These are phyloP conservation scores for Ilex aquifolium DNA, from an alignment of 257 asterid genomes.

Conservation along the genomic window DNA sequence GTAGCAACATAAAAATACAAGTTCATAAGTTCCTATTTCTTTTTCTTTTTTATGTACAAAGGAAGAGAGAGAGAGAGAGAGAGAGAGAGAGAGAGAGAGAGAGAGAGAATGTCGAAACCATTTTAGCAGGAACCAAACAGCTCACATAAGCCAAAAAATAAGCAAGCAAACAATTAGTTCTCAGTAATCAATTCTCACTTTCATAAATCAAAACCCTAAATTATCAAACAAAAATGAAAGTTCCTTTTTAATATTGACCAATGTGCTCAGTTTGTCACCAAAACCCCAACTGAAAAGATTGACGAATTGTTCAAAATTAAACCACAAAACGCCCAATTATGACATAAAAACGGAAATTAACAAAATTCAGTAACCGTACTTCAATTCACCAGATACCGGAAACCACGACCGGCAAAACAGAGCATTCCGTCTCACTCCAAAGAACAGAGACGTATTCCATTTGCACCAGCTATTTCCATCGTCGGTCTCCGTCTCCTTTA, in stretches of 20 bases:
- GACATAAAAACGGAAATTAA: background rate
- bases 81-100: too few relatives aligned
- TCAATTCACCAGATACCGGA: slow-evolving; percentile 64
- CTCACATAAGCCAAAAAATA: background rate
- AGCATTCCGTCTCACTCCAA: slow-evolving; percentile 66
- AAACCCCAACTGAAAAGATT: background rate
- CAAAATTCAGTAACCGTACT: slow-evolving; percentile 24
- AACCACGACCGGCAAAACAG: slow-evolving; percentile 94
- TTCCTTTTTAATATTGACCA: background rate
- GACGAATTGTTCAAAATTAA: too few relatives aligned
- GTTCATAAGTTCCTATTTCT: too few relatives aligned
- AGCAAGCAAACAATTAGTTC: too few relatives aligned
- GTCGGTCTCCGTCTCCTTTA: slow-evolving; percentile 14
- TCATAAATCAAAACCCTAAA: background rate
- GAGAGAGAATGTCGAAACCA: too few relatives aligned
- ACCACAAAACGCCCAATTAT: background rate
- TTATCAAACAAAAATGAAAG: background rate
- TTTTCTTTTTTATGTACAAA: too few relatives aligned
- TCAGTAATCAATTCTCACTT: background rate
- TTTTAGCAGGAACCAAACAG: background rate
- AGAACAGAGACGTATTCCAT: slow-evolving; percentile 76
- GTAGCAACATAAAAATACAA: too few relatives aligned
- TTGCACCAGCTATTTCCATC: slow-evolving; percentile 30
- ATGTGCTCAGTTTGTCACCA: background rate
- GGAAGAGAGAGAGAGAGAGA: too few relatives aligned